Evolutionary conservation across 2,329 filamentous ascomycete genomes (phyloP).

Genomic region (Fusarium concolor): DNA sequence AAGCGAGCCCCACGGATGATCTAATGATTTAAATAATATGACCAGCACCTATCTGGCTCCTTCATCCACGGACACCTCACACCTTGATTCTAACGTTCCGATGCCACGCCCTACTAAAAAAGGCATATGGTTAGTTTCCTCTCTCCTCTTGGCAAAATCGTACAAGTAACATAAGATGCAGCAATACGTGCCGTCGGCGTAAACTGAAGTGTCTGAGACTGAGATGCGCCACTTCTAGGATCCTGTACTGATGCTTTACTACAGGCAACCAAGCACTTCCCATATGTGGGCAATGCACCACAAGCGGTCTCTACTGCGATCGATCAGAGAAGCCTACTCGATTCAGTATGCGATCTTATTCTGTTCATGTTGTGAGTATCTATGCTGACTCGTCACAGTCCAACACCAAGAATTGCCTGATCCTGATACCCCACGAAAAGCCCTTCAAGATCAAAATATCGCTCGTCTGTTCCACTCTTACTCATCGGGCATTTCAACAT

Average conservation of each 20-base stretch:
- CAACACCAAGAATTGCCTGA: conserved; percentile 17
- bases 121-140: conserved; percentile 27
- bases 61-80: neutral
- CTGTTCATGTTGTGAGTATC: neutral
- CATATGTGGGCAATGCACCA: conserved; percentile 50
- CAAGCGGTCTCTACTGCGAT: conserved; percentile 51
- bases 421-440: conserved; percentile 43
- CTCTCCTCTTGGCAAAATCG: rapidly evolving
- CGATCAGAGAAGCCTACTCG: conserved; percentile 40
- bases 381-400: neutral
- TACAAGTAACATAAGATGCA: conserved; percentile 9
- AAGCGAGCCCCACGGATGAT: neutral
- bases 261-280: conserved; percentile 50
- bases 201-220: conserved; percentile 51
- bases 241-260: conserved; percentile 1
- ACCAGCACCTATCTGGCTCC: neutral
- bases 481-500: conserved; percentile 53
- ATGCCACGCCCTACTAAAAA: conserved; percentile 44
- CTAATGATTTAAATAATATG: neutral
- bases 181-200: conserved; percentile 53
- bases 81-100: rapidly evolving
- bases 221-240: neutral
- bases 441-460: conserved; percentile 48
- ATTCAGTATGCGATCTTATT: conserved; percentile 7
- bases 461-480: conserved; percentile 56